These are phyloP conservation scores for Pholiota molesta DNA, from an alignment of 768 basidiomycete genomes.

Conservation along the genomic window DNA sequence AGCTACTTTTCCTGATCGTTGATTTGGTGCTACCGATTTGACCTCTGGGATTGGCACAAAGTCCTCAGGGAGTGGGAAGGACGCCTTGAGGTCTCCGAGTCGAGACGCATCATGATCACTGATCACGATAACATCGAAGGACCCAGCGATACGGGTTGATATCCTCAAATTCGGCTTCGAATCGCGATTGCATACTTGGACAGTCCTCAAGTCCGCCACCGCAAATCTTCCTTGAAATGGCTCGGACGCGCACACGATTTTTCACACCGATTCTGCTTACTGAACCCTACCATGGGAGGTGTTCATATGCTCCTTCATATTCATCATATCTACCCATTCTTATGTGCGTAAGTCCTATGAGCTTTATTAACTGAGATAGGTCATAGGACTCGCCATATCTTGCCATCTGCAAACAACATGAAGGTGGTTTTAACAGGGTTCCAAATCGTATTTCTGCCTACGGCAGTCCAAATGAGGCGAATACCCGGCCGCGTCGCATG, in stretches of 20 bases:
- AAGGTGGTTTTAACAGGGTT: not conserved
- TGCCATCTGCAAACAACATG: not conserved
- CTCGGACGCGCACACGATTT: not conserved
- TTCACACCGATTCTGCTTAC: not conserved
- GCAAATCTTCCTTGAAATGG: slow-evolving; percentile 3
- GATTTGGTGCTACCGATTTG: not conserved
- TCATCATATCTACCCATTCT: not conserved
- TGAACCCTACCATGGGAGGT: slow-evolving; percentile 4
- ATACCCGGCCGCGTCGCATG: slow-evolving; percentile 7
- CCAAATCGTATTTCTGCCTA: not conserved
- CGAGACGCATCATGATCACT: not conserved
- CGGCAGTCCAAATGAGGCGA: not conserved
- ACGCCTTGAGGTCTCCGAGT: not conserved
- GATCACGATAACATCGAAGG: not conserved
- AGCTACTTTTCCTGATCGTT: slow-evolving; percentile 2
- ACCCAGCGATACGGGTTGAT: not conserved
- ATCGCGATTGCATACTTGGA: slow-evolving; percentile 1
- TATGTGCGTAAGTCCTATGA: not conserved
- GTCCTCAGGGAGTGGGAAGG: not conserved
- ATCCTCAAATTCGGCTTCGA: not conserved
- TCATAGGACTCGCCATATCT: too few relatives aligned
- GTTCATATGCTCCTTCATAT: slow-evolving; percentile 6
- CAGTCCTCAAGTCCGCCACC: not conserved
- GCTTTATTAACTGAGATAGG: not conserved
- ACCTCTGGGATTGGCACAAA: not conserved